Evolutionary conservation across 768 basidiomycete genomes (phyloP), one percentile per base, ranked within the genome.

Genomic region (Lentinus brumalis): DNA sequence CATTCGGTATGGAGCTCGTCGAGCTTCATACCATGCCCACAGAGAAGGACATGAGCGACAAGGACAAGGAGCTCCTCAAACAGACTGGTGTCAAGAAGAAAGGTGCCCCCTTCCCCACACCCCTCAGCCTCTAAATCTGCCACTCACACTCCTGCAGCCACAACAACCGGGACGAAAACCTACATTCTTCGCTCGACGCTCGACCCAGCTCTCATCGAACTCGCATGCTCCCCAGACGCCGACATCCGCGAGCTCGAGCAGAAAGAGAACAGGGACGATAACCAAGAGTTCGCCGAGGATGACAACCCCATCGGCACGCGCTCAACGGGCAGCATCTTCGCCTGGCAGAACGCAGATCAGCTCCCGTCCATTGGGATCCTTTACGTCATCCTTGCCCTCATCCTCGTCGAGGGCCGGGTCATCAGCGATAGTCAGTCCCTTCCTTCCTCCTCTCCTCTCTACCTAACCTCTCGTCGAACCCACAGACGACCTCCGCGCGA

Each of bases 181-280:
- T 98, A 90, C 70, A 90, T 96, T 46, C 78, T 97, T 16, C 88
- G 94, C 49, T 95, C 94, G 1, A 76, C 71, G 1, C 81, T 97
- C 15, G 77, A 92, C 56, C 73, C 83, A 0, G 63, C 71, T 12
- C 75, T 96, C 54, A 84, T 95, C 53, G 83, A 84, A 57, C 75
- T 79, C 32, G 86, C 91, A 0, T 78, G 83, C 2, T 67, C 80
- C 15, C 80, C 83, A 0, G 82, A 84, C 53, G 71, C 74, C 32
- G 72, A 71, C 5, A 74, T 72, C 44, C 60, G 61, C 2, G 74
- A 86, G 61, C 81, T 82, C 50, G 78, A 83, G 52, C 79, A 86
- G 40, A 74, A 80, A 0, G 81, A 83, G 21, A 78, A 78, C 14
- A 81, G 78, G 16, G 80, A 62, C 42, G 51, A 45, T 5, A 76